These are phyloP conservation scores for Yarrowia sp. DNA, from an alignment of 805 yeast species.

Conservation along the genomic window DNA sequence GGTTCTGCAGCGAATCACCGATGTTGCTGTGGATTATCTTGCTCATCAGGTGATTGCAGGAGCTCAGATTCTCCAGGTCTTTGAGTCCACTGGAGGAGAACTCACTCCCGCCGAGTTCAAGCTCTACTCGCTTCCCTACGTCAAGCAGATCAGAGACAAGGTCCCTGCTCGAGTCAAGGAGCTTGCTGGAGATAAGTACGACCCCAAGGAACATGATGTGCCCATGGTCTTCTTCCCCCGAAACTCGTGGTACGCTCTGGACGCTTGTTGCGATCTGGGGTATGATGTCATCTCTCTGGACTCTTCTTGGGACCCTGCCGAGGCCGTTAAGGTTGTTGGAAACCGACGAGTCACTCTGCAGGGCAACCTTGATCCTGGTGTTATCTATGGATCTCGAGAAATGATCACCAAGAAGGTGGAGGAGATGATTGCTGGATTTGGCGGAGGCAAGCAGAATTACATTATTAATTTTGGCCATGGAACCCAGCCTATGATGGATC, in stretches of 20 bases:
- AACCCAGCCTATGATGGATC: slow-evolving; percentile 96
- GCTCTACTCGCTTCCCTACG: slow-evolving; percentile 85
- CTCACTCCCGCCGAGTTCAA: slow-evolving; percentile 84
- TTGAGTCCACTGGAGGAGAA: slow-evolving; percentile 98
- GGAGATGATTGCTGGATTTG: slow-evolving; percentile 84
- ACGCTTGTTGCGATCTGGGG: slow-evolving; percentile 74
- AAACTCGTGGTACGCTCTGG: slow-evolving; percentile 96
- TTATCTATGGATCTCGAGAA: slow-evolving; percentile 85
- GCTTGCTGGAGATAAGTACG: slow-evolving; percentile 28
- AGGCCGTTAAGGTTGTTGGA: slow-evolving; percentile 70
- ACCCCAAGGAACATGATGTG: slow-evolving; percentile 40
- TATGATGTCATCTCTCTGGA: slow-evolving; percentile 90
- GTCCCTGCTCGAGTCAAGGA: slow-evolving; percentile 61
- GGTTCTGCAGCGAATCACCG: slow-evolving; percentile 74
- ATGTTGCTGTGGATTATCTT: slow-evolving; percentile 85
- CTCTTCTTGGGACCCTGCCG: slow-evolving; percentile 83
- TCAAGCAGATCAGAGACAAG: slow-evolving; percentile 67
- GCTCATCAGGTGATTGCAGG: slow-evolving; percentile 96
- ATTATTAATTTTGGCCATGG: slow-evolving; percentile 97
- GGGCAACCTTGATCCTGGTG: slow-evolving; percentile 96
- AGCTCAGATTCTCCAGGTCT: slow-evolving; percentile 95
- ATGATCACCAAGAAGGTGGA: slow-evolving; percentile 76
- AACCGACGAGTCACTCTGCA: slow-evolving; percentile 77
- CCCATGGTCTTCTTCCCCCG: slow-evolving; percentile 92
- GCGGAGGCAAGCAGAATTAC: slow-evolving; percentile 89